Base-by-base conservation (phyloP, 495 filamentous ascomycete genomes). In the Aspergillus sclerotioniger region DNA sequence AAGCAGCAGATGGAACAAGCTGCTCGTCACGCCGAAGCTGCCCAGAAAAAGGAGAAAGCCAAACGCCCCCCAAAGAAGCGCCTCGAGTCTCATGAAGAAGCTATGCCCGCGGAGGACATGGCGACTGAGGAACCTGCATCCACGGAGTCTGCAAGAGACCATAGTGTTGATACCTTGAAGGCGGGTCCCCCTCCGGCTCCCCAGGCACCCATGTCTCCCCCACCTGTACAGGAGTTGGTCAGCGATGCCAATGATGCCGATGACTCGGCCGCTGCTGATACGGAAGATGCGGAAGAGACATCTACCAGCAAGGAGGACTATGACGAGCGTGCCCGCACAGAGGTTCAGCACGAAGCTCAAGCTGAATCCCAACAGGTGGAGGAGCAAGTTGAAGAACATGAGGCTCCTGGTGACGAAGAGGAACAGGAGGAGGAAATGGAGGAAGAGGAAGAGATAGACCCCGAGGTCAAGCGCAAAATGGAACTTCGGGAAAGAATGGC, bases 401-500 rank as follows among this genome's bases (percentile, higher is more conserved):
- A 76, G 3, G 68, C 67, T 15, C 77, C 77, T 54, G 78, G 77
- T n/a, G 77, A 76, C n/a, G 81, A 82, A 33, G 82, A 80, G 33
- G 82, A 80, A 20, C 81, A 80, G 20, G 81, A 82, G 28, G 84
- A 84, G 12, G 87, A 87, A 17, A 87, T 87, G n/a, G 89, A 89
- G 29, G 87, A 91, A 44, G 90, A 94, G 51, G 90, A 94, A 44
- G 93, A 96, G n/a, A 75, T 95, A 47, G 94, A 98, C 58, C 91
- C 91, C 0, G 94, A 98, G 69, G 77, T 91, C 35, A 87, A 84
- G 57, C 88, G 93, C 58, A 87, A 87, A 70, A 85, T 96, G 75
- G 94, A 96, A 64, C 77, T 98, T 53, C 85, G 95, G 43, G 91
- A 92, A 51, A 85, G 94, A 59, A 98, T 98, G 90, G 93, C 92